phyloP scores from a whole-genome alignment of 2,329 filamentous ascomycete species.

The Colletotrichum tropicicola region DNA sequence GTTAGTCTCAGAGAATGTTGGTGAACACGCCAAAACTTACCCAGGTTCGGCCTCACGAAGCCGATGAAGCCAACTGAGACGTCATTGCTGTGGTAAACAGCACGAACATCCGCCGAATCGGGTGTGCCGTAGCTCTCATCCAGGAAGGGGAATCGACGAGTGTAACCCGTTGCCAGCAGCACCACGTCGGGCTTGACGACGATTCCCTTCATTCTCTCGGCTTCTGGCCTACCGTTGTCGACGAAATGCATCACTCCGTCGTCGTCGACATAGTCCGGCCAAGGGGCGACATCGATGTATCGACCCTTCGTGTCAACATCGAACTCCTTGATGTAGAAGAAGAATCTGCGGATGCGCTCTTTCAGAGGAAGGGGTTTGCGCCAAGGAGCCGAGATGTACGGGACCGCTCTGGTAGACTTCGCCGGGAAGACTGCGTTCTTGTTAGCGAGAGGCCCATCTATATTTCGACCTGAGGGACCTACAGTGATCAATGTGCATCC shows the following conservation, averaged over 20 bases:
- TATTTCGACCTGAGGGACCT: background rate
- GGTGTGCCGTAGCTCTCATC: constrained; percentile 47
- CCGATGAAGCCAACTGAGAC: constrained; percentile 54
- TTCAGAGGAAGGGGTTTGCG: constrained; percentile 35
- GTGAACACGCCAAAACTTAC: constrained; percentile 26
- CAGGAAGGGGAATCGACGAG: constrained; percentile 43
- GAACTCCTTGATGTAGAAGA: constrained; percentile 39
- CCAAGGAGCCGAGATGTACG: constrained; percentile 44
- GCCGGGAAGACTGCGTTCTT: constrained; percentile 40
- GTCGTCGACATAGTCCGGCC: constrained; percentile 41
- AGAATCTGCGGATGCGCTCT: constrained; percentile 41
- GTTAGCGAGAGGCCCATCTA: background rate
- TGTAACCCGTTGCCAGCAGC: constrained; percentile 48
- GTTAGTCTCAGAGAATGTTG: background rate
- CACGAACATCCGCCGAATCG: constrained; percentile 58
- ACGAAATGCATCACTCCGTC: constrained; percentile 43
- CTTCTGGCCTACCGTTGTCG: constrained; percentile 40
- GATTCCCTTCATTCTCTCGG: constrained; percentile 37
- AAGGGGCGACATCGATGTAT: constrained; percentile 46
- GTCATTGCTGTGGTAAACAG: constrained; percentile 56
- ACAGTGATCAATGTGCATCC: constrained; percentile 30
- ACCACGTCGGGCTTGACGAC: constrained; percentile 45
- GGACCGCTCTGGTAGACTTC: constrained; percentile 43
- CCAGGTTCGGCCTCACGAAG: constrained; percentile 54
- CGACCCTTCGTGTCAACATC: constrained; percentile 34